Percentiles rank a stretch among this genome's conserved stretches.
These are phyloP conservation scores for Aethionema arabicum DNA, from an alignment of 345 rosid genomes.

Conservation along the genomic window DNA sequence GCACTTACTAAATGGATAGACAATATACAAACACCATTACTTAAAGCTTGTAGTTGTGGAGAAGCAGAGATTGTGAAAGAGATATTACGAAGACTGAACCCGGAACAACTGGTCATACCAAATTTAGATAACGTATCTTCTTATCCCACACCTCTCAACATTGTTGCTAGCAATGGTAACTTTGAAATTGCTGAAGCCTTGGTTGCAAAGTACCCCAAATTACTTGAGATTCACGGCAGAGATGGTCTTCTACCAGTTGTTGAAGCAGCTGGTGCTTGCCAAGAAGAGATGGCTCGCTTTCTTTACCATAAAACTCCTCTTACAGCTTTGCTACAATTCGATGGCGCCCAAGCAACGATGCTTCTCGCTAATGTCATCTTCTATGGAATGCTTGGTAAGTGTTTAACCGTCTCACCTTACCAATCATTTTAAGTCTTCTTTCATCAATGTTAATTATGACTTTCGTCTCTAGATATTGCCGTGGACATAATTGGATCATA, in stretches of 20 bases:
- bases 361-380: background rate
- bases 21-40: background rate
- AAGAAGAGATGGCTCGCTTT: background rate
- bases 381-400: background rate
- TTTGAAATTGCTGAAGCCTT: background rate
- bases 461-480: too few species aligned
- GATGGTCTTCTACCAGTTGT: background rate
- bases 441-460: too few species aligned
- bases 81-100: slow-evolving; percentile 4
- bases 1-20: slow-evolving; percentile 11
- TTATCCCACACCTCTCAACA: background rate
- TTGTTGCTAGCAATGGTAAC: slow-evolving; percentile 5
- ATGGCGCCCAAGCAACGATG: background rate
- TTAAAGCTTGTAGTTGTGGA: slow-evolving; percentile 21
- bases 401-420: background rate
- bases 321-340: background rate
- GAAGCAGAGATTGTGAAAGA: slow-evolving; percentile 5
- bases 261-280: background rate
- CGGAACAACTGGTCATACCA: background rate
- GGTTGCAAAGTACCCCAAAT: background rate
- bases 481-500: too few species aligned
- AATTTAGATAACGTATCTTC: background rate
- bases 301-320: background rate
- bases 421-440: too few species aligned
- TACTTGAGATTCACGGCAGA: background rate